Evolutionary conservation across 305 asterid genomes (phyloP), one percentile per base, ranked within the genome.

Genomic region (Fraxinus velutina): DNA sequence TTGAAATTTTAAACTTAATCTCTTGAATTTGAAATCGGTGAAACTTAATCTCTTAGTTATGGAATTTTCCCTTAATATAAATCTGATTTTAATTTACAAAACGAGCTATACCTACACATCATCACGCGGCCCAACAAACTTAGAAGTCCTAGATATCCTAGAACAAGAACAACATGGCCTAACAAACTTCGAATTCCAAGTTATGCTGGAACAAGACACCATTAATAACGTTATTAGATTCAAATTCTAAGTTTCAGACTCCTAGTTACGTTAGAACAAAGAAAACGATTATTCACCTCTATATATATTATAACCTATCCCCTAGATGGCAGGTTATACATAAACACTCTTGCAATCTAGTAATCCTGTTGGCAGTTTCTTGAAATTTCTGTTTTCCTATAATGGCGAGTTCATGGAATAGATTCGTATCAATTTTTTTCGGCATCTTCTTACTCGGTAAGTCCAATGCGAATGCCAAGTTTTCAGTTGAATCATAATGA

Each of bases 331-430:
- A 9, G 13, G 50, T 39, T 39, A 39, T 7, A 36, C 42, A 36
- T 36, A 36, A 36, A 36, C 42, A 36, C 42, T 36, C 9, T 6
- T 36, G 42, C 42, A 36, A 36, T 36, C 42, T 36, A 36, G 42
- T 36, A 36, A 6, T 36, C 42, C 42, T 36, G 42, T 34, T 5
- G 8, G 39, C 9, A 5, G 39, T 36, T 36, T 36, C 10, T 39
- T 39, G 78, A 12, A 55, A 84, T 75, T 82, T 82, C 44, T 79
- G 83, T 76, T 86, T 39, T 39, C 2, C 50, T 8, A 8, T 85
- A 52, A 92, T 93, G 97, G 93, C 93, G 50, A 88, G 80, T 86
- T 91, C 93, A 83, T 87, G 89, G 92, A 78, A 37, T 5, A 39
- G 88, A 37, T 90, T 89, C 87, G 84, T 88, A 7, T 89, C 93